A percentile compares a stretch with the other conserved stretches of the same genome.
Conservation (phyloP, 2,329 filamentous ascomycete species). For the Aspergillus aculeatinus region DNA sequence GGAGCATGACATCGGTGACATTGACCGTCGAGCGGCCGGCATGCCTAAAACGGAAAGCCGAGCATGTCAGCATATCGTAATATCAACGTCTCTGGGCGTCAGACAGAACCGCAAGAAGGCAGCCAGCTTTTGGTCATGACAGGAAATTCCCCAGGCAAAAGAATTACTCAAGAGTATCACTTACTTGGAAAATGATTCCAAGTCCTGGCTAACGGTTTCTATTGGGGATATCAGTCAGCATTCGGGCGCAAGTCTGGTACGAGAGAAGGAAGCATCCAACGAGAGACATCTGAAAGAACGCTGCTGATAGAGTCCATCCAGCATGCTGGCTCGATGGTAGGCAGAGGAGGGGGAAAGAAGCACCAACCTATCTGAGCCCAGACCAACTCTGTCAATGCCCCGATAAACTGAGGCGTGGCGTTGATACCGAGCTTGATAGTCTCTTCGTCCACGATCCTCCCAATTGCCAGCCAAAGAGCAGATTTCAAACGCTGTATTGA, state of each 20-base stretch:
- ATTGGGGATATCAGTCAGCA: conserved; percentile 11
- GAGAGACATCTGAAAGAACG: background rate
- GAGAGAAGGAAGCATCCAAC: background rate
- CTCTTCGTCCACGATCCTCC: conserved; percentile 86
- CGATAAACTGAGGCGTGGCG: conserved; percentile 89
- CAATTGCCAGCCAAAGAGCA: conserved; percentile 78
- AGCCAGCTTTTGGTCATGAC: background rate
- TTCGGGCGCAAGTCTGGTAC: background rate
- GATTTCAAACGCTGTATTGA: conserved; percentile 70
- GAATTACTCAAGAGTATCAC: conserved; percentile 11
- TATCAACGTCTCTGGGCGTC: background rate
- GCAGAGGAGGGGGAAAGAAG: background rate
- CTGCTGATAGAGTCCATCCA: background rate
- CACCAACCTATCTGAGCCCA: conserved; percentile 77
- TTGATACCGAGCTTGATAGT: conserved; percentile 72
- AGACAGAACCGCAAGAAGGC: background rate
- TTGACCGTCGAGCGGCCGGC: conserved; percentile 77
- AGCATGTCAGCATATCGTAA: conserved; percentile 3
- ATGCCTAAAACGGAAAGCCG: conserved; percentile 59
- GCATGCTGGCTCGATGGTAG: background rate
- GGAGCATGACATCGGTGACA: conserved; percentile 81
- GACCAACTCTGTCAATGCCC: conserved; percentile 78
- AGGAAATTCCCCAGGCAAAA: background rate
- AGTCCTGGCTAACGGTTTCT: conserved; percentile 59
- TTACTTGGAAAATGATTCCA: conserved; percentile 63